Percentiles rank a stretch among this genome's conserved stretches.
Conservation (phyloP, 495 filamentous ascomycete species). For the Trichocladium antarcticum region DNA sequence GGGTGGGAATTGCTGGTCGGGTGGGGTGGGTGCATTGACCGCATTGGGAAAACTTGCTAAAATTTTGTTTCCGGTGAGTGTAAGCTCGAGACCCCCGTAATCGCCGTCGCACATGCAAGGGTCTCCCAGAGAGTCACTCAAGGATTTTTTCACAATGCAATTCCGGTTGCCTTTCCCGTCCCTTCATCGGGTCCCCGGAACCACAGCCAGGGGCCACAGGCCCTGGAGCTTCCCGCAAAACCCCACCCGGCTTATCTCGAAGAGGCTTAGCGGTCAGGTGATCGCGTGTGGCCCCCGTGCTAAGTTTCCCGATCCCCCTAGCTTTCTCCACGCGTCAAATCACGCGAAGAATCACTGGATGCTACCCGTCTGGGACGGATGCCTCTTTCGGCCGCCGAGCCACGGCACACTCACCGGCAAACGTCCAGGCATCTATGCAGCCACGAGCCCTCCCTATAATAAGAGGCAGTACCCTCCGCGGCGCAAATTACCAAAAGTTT, state of each 20-base stretch:
- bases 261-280: slow-evolving; percentile 21
- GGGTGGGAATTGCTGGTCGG: too few relatives aligned
- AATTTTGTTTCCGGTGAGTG: too few relatives aligned
- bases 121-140: too few relatives aligned
- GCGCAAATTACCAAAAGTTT: slow-evolving; percentile 9
- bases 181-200: neutral
- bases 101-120: too few relatives aligned
- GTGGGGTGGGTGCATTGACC: too few relatives aligned
- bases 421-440: slow-evolving; percentile 25
- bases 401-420: slow-evolving; percentile 7
- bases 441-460: slow-evolving; percentile 13
- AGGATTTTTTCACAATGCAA: too few relatives aligned
- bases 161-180: slow-evolving; percentile 16
- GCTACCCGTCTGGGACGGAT: slow-evolving; percentile 2
- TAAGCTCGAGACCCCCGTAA: too few relatives aligned
- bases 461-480: slow-evolving; percentile 7
- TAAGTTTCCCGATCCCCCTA: slow-evolving; percentile 6
- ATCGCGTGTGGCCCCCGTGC: slow-evolving; percentile 8
- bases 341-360: slow-evolving; percentile 16
- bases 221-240: slow-evolving; percentile 6
- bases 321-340: slow-evolving; percentile 20
- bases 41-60: slow-evolving; percentile 3
- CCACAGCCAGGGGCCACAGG: neutral
- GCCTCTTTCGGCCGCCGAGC: slow-evolving; percentile 21
- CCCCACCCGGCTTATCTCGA: slow-evolving; percentile 1